These are phyloP conservation scores for Pontederia crassipes DNA, from an alignment of 176 grass and related monocot genomes.

Conservation along the genomic window DNA sequence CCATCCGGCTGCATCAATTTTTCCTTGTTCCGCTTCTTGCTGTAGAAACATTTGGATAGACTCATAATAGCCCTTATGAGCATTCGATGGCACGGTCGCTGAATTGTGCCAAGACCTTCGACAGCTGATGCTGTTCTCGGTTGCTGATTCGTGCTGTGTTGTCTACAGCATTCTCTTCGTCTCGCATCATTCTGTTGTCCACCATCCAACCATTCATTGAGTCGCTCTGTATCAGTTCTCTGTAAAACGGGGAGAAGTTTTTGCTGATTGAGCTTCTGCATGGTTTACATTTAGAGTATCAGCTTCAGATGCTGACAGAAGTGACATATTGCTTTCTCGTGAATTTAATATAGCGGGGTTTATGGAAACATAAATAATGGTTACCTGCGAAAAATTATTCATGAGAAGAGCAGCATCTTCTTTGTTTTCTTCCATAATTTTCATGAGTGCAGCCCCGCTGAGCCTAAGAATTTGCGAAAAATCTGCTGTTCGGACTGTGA, in stretches of 20 bases:
- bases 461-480: conserved; percentile 22
- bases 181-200: not conserved
- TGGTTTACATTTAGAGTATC: not conserved
- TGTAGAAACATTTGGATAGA: not conserved
- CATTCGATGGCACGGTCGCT: not conserved
- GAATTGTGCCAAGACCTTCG: not conserved
- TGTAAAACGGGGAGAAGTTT: conserved; percentile 5
- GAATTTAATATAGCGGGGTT: not conserved
- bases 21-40: not conserved
- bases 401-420: conserved; percentile 11
- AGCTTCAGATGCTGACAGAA: not conserved
- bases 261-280: conserved; percentile 22
- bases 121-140: not conserved
- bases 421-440: conserved; percentile 6
- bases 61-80: not conserved
- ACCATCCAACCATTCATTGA: conserved; percentile 1
- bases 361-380: not conserved
- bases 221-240: not conserved
- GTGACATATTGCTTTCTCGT: not conserved
- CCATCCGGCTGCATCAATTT: conserved; percentile 3
- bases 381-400: conserved; percentile 19
- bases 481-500: conserved; percentile 16
- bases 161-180: not conserved
- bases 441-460: conserved; percentile 4
- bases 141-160: not conserved